Conservation (phyloP, 2,329 filamentous ascomycete genomes). For the Aspergillus chevalieri region DNA sequence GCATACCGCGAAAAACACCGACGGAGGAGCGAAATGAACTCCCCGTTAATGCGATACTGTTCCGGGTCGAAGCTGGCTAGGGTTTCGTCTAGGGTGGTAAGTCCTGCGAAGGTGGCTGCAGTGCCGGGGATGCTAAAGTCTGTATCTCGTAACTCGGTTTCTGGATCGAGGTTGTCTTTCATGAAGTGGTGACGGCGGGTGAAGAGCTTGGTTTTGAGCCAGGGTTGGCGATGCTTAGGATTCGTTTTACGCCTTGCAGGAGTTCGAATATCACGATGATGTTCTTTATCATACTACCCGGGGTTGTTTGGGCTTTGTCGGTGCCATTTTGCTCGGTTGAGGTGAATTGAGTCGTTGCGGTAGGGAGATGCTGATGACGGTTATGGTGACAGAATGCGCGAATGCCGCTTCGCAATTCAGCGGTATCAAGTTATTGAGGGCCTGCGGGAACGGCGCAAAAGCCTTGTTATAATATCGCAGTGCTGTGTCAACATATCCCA, state of each 20-base stretch:
- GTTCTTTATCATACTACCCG: slow-evolving; percentile 27
- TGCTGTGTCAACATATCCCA: slow-evolving; percentile 32
- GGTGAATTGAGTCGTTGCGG: slow-evolving; percentile 15
- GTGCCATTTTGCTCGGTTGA: slow-evolving; percentile 22
- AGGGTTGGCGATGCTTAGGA: slow-evolving; percentile 25
- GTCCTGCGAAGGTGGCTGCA: slow-evolving; percentile 19
- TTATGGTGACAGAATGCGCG: slow-evolving; percentile 32
- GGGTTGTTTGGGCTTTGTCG: background rate
- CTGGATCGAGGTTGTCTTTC: slow-evolving; percentile 16
- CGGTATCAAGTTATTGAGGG: slow-evolving; percentile 29
- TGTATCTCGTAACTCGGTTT: slow-evolving; percentile 26
- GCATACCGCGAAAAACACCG: slow-evolving; percentile 23
- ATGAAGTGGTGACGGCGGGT: slow-evolving; percentile 39
- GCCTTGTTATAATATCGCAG: slow-evolving; percentile 31
- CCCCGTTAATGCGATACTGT: slow-evolving; percentile 25
- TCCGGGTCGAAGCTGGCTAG: slow-evolving; percentile 17
- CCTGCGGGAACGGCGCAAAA: slow-evolving; percentile 28
- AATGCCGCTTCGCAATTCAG: slow-evolving; percentile 33
- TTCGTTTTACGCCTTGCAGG: slow-evolving; percentile 30
- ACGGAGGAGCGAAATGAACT: slow-evolving; percentile 22
- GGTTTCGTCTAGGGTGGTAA: slow-evolving; percentile 23
- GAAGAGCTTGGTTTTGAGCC: slow-evolving; percentile 50
- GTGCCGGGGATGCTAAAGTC: slow-evolving; percentile 19
- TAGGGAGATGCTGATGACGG: slow-evolving; percentile 29
- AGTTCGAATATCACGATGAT: slow-evolving; percentile 31